Conservation (phyloP, 345 rosid genomes). For the Noccaea caerulescens region DNA sequence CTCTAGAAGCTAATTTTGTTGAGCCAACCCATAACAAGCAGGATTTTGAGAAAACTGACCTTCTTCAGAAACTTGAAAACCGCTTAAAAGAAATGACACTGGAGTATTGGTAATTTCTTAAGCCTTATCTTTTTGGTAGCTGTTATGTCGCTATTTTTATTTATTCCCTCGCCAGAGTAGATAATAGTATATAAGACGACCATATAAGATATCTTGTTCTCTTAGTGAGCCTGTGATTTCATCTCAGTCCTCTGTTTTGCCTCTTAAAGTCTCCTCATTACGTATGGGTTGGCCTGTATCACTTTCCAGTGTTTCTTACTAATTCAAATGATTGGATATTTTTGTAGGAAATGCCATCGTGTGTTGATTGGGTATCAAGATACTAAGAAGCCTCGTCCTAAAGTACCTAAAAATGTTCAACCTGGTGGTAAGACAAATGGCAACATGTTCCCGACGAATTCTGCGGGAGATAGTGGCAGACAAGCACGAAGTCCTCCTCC, state of each 20-base stretch:
- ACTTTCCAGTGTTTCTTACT: slow-evolving; percentile 23
- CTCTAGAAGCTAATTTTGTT: slow-evolving; percentile 87
- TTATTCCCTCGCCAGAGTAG: background rate
- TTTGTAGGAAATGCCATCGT: slow-evolving; percentile 77
- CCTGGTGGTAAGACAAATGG: slow-evolving; percentile 38
- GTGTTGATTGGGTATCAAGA: slow-evolving; percentile 78
- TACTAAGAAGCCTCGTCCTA: slow-evolving; percentile 50
- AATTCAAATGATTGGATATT: slow-evolving; percentile 24
- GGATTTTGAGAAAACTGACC: slow-evolving; percentile 94
- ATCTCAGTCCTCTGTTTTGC: slow-evolving; percentile 8
- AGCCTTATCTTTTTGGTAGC: slow-evolving; percentile 13
- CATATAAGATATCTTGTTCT: slow-evolving; percentile 30
- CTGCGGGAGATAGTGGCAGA: slow-evolving; percentile 32
- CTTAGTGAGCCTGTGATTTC: slow-evolving; percentile 14
- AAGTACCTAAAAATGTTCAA: slow-evolving; percentile 37
- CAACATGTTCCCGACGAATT: slow-evolving; percentile 38
- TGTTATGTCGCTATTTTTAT: slow-evolving; percentile 15
- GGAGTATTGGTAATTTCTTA: slow-evolving; percentile 75
- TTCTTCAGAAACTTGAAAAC: slow-evolving; percentile 89
- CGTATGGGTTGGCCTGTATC: slow-evolving; percentile 19
- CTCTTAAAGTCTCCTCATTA: slow-evolving; percentile 19
- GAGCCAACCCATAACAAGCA: slow-evolving; percentile 98
- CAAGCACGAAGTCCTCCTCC: slow-evolving; percentile 44
- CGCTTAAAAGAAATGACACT: slow-evolving; percentile 91
- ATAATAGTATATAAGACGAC: slow-evolving; percentile 7